These are phyloP conservation scores for Solanum medicagineum DNA, from an alignment of 257 asterid genomes.

Conservation along the genomic window DNA sequence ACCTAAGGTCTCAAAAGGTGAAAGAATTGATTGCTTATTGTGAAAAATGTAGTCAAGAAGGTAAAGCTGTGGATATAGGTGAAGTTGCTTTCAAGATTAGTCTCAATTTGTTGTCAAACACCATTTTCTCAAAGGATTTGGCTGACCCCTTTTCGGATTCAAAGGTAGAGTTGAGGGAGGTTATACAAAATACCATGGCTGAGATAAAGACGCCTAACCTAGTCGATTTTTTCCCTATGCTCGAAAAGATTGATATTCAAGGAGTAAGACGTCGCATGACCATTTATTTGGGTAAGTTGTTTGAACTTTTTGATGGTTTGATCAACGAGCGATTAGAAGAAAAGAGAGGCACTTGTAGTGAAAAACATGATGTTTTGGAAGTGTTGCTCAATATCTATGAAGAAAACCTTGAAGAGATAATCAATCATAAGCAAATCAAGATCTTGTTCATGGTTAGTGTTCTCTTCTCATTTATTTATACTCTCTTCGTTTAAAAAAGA, in stretches of 20 bases:
- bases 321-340: background rate
- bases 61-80: slow-evolving; percentile 38
- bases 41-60: slow-evolving; percentile 22
- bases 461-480: background rate
- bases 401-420: background rate
- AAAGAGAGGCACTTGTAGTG: background rate
- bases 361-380: background rate
- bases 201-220: background rate
- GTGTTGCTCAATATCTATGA: background rate
- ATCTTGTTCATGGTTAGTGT: background rate
- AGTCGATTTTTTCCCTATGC: background rate
- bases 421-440: background rate
- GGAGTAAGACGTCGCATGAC: background rate
- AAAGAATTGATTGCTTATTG: slow-evolving; percentile 41
- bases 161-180: slow-evolving; percentile 12
- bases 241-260: background rate
- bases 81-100: slow-evolving; percentile 1
- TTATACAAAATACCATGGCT: background rate
- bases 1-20: slow-evolving; percentile 30
- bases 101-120: slow-evolving; percentile 36
- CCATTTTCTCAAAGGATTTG: slow-evolving; percentile 41
- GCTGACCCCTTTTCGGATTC: slow-evolving; percentile 37
- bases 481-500: no score
- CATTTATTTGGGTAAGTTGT: background rate
- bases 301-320: background rate